phyloP scores from a whole-genome alignment of 305 asterid genomes.

The Petunia hybrid region DNA sequence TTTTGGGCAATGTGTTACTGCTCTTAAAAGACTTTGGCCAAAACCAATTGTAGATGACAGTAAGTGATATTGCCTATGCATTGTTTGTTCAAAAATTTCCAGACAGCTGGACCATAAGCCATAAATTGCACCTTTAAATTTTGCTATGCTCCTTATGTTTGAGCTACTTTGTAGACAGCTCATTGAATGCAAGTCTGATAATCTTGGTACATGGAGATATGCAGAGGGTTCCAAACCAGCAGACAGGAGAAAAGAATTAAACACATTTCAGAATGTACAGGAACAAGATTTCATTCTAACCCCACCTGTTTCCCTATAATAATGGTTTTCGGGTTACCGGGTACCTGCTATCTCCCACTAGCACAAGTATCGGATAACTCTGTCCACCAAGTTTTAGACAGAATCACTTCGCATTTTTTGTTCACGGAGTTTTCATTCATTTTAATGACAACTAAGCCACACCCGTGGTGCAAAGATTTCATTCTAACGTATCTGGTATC shows the following conservation, averaged over 20 bases:
- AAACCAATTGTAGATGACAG: not conserved
- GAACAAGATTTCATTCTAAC: not conserved
- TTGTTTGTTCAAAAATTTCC: not conserved
- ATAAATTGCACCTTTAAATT: conserved; percentile 15
- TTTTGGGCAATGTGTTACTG: conserved; percentile 26
- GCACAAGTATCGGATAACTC: not conserved
- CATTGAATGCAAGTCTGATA: not conserved
- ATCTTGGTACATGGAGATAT: not conserved
- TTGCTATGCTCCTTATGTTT: not conserved
- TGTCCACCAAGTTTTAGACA: too few species aligned
- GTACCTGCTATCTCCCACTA: not conserved
- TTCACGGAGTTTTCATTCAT: not conserved
- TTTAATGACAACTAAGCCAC: not conserved
- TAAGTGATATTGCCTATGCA: conserved; percentile 6
- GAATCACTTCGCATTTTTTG: not conserved
- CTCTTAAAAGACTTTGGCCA: not conserved
- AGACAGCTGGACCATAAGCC: conserved; percentile 8
- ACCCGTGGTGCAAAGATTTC: not conserved
- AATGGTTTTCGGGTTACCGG: not conserved
- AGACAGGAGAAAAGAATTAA: not conserved
- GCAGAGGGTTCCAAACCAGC: not conserved
- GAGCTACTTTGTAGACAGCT: not conserved
- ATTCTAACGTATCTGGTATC: not conserved
- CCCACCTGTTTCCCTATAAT: not conserved
- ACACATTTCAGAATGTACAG: not conserved